Conservation (phyloP, 2,329 filamentous ascomycete species). For the Ilyonectria destructans region DNA sequence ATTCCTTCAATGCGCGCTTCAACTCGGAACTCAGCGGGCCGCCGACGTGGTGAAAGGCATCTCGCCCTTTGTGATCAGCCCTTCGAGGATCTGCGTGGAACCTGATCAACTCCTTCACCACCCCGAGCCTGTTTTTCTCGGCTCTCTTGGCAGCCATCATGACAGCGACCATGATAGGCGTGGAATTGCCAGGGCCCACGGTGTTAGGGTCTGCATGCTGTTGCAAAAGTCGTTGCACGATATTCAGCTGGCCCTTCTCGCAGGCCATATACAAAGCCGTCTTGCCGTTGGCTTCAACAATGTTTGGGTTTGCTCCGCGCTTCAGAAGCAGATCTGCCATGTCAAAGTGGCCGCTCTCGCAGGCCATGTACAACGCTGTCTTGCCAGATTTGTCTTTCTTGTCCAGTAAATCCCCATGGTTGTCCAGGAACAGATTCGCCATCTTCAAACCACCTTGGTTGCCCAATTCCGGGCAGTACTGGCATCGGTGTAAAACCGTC, state of each 20-base stretch:
- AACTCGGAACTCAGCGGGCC: conserved; percentile 1
- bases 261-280: conserved; percentile 10
- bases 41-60: conserved; percentile 7
- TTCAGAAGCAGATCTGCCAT: conserved; percentile 23
- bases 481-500: conserved; percentile 19
- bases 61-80: neutral
- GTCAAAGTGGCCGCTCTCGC: conserved; percentile 18
- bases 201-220: conserved; percentile 1
- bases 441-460: conserved; percentile 19
- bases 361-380: conserved; percentile 24
- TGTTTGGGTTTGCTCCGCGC: conserved; percentile 5
- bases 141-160: conserved; percentile 16
- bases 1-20: conserved; percentile 1
- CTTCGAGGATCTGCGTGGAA: conserved; percentile 2
- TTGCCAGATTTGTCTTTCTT: conserved; percentile 19
- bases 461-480: conserved; percentile 11
- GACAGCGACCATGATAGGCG: conserved; percentile 11
- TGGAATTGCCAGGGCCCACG: conserved; percentile 4
- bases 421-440: conserved; percentile 11
- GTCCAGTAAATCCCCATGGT: conserved; percentile 3
- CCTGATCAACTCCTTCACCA: conserved; percentile 12
- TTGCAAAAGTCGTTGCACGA: conserved; percentile 13
- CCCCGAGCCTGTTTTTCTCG: neutral
- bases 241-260: conserved; percentile 5
- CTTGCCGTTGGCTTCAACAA: conserved; percentile 20